phyloP scores from a whole-genome alignment of 2,329 filamentous ascomycete genomes.

The Thelonectria rubi region DNA sequence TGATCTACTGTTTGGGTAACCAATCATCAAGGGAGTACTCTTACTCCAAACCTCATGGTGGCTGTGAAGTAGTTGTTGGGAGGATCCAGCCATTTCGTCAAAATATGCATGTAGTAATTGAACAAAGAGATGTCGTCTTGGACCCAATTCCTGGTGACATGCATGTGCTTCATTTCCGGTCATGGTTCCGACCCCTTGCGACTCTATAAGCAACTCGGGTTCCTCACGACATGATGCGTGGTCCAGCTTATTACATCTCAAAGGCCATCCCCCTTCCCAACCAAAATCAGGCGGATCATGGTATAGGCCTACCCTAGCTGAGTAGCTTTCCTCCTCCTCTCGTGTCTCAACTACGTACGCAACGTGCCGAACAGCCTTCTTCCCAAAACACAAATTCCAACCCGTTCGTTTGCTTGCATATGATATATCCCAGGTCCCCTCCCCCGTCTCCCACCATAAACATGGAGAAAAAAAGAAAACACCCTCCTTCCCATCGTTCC shows the following conservation, averaged over 20 bases:
- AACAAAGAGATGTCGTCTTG: neutral
- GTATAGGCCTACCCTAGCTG: neutral
- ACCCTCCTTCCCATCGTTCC: neutral
- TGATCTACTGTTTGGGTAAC: neutral
- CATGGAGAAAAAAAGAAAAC: neutral
- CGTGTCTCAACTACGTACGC: constrained; percentile 21
- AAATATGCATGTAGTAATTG: neutral
- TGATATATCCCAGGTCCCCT: constrained; percentile 31
- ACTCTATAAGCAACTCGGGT: too few species aligned
- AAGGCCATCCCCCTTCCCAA: neutral
- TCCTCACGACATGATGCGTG: too few species aligned
- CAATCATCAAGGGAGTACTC: neutral
- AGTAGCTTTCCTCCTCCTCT: neutral
- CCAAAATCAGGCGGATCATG: neutral
- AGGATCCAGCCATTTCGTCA: neutral
- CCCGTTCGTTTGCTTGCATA: constrained; percentile 20
- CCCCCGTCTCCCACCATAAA: constrained; percentile 3
- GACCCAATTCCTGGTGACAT: neutral
- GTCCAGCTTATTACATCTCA: too few species aligned
- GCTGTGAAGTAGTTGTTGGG: neutral
- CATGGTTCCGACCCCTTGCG: too few species aligned
- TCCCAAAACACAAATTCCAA: constrained; percentile 17
- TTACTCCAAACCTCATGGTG: neutral
- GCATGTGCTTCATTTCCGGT: neutral
- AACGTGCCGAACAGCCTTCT: constrained; percentile 20